phyloP scores from a whole-genome alignment of 305 asterid genomes.

The Andrographis paniculata region DNA sequence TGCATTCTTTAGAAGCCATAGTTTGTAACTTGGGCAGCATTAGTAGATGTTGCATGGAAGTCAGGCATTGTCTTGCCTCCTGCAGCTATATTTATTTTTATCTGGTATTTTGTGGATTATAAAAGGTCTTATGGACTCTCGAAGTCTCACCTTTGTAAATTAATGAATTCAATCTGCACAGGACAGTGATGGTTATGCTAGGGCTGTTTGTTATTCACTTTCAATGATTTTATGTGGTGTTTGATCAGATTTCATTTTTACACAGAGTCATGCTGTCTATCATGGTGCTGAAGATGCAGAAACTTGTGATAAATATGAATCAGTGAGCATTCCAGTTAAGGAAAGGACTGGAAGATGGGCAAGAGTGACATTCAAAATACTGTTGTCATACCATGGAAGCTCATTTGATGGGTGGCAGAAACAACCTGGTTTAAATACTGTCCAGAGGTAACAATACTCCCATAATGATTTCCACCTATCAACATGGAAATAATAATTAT shows the following conservation, averaged over 20 bases:
- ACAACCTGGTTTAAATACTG: slow-evolving; percentile 80
- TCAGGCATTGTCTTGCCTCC: no score
- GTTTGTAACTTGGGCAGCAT: no score
- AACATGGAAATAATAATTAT: no score
- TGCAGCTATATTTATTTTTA: no score
- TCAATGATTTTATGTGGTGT: neutral
- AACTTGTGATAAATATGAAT: slow-evolving; percentile 33
- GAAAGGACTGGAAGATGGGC: slow-evolving; percentile 75
- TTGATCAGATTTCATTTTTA: slow-evolving; percentile 21
- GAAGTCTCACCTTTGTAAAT: no score
- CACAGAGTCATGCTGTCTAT: slow-evolving; percentile 27
- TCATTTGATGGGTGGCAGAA: slow-evolving; percentile 99
- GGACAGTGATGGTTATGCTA: neutral
- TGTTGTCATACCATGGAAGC: slow-evolving; percentile 73
- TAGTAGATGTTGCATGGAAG: no score
- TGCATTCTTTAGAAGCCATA: no score
- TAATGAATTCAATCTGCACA: neutral
- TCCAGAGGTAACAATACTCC: slow-evolving; percentile 56
- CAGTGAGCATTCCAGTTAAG: slow-evolving; percentile 27
- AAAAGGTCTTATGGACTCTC: no score
- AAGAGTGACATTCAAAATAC: slow-evolving; percentile 67
- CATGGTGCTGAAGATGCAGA: slow-evolving; percentile 36
- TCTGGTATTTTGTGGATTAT: no score
- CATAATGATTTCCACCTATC: neutral
- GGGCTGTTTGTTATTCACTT: neutral